Conservation (phyloP, 2,329 filamentous ascomycete genomes). For the Arthrinium phaeospermum region DNA sequence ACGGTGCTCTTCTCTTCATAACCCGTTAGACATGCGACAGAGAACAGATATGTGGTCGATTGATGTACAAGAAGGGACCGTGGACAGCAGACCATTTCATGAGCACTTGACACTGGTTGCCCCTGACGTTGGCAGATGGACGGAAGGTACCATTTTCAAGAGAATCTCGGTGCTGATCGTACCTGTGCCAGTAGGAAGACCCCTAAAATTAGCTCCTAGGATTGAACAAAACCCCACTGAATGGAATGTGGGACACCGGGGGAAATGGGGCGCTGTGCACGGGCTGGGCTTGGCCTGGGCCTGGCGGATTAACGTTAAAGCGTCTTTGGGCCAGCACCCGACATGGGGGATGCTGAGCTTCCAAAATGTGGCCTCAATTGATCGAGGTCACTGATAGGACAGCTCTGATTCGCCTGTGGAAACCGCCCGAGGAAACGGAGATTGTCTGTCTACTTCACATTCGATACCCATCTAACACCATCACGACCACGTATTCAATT, state of each 20-base stretch:
- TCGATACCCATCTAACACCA: conserved; percentile 12
- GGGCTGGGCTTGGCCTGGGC: neutral
- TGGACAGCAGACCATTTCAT: too few species aligned
- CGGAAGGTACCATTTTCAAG: neutral
- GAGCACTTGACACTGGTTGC: too few species aligned
- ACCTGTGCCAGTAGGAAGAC: neutral
- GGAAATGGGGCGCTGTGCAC: neutral
- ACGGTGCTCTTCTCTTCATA: too few species aligned
- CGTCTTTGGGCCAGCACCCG: neutral
- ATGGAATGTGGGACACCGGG: neutral
- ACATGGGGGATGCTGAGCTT: conserved; percentile 26
- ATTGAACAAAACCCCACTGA: neutral
- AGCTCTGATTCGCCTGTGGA: conserved; percentile 4
- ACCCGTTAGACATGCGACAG: too few species aligned
- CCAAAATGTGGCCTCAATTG: conserved; percentile 54
- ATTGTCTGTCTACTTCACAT: conserved; percentile 10
- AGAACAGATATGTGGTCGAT: too few species aligned
- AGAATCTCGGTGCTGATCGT: neutral
- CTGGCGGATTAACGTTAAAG: neutral
- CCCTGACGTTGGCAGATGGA: neutral
- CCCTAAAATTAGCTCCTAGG: conserved; percentile 1
- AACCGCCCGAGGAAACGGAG: neutral
- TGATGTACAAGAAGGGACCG: too few species aligned
- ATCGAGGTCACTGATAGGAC: conserved; percentile 25
- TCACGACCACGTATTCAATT: conserved; percentile 12